These are phyloP conservation scores for Umbelopsis sp. DNA, from an alignment of 192 early-diverging fungal species.

Conservation along the genomic window DNA sequence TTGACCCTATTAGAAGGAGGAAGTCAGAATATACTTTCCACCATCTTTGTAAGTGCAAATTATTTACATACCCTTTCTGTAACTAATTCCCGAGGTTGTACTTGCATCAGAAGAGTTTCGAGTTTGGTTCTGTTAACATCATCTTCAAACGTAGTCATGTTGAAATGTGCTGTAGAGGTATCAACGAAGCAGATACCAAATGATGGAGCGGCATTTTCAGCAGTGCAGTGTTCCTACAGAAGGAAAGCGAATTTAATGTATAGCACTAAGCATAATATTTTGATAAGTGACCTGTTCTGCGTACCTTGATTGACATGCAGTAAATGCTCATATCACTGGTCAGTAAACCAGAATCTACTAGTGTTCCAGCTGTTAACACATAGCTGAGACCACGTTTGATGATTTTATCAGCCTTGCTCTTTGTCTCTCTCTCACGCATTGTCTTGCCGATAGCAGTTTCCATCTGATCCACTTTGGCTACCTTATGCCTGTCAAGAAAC, in stretches of 20 bases:
- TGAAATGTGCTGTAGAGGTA: conserved; percentile 92
- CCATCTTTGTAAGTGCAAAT: background rate
- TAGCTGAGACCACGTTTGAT: conserved; percentile 85
- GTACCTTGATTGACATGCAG: conserved; percentile 92
- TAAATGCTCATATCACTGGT: conserved; percentile 92
- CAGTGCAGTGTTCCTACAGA: conserved; percentile 32
- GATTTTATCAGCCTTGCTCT: conserved; percentile 65
- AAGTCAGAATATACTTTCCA: background rate
- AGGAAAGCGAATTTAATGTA: background rate
- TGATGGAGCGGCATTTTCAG: conserved; percentile 45
- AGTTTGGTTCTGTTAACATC: conserved; percentile 86
- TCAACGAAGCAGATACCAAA: conserved; percentile 96
- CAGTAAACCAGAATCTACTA: conserved; percentile 86
- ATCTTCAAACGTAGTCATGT: conserved; percentile 76
- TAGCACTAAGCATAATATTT: conserved; percentile 3
- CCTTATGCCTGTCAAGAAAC: conserved; percentile 55
- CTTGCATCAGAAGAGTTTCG: conserved; percentile 93
- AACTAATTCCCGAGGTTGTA: conserved; percentile 91
- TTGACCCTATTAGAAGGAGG: conserved; percentile 30
- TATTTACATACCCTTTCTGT: conserved; percentile 64
- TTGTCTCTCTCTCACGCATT: conserved; percentile 74
- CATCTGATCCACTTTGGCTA: conserved; percentile 97
- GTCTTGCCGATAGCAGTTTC: conserved; percentile 93
- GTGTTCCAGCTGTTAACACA: conserved; percentile 88
- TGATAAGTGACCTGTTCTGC: conserved; percentile 9